Evolutionary conservation across 73 alveolate genomes (phyloP).

Genomic region (Tetrahymena thermophila): DNA sequence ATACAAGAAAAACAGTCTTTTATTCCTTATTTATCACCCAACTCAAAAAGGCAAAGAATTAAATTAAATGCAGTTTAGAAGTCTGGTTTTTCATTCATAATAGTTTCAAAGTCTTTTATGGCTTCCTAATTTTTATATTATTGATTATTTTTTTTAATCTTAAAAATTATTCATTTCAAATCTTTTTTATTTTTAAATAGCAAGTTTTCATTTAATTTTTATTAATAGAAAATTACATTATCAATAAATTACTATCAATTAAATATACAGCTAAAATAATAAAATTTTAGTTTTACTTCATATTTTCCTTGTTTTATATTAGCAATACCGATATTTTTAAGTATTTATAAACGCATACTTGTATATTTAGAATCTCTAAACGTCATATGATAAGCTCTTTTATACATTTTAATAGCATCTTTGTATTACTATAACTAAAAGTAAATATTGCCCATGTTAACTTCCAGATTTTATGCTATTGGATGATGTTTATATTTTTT

Average conservation of each 20-base stretch:
- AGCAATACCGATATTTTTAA: slow-evolving; percentile 96
- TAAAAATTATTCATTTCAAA: slow-evolving; percentile 43
- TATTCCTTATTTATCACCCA: slow-evolving; percentile 81
- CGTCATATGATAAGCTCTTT: slow-evolving; percentile 97
- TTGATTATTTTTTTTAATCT: neutral
- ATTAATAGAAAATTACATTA: neutral
- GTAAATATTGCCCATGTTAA: slow-evolving; percentile 31
- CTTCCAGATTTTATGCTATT: slow-evolving; percentile 11
- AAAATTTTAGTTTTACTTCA: slow-evolving; percentile 36
- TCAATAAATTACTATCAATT: too few species aligned
- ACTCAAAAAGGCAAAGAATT: slow-evolving; percentile 84
- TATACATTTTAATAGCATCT: slow-evolving; percentile 95
- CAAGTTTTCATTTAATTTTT: slow-evolving; percentile 30
- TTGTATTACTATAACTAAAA: slow-evolving; percentile 85
- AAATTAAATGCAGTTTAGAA: slow-evolving; percentile 77
- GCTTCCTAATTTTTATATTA: slow-evolving; percentile 50
- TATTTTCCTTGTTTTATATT: slow-evolving; percentile 87
- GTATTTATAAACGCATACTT: slow-evolving; percentile 93
- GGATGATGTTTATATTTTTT: slow-evolving; percentile 11
- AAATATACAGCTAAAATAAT: too few species aligned
- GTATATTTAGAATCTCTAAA: slow-evolving; percentile 69
- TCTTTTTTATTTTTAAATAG: slow-evolving; percentile 40
- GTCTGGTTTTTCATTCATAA: slow-evolving; percentile 73
- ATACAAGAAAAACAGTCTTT: slow-evolving; percentile 65
- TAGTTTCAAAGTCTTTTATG: slow-evolving; percentile 72